Evolutionary conservation across 2,329 filamentous ascomycete genomes (phyloP), one percentile per base, ranked within the genome.

Genomic region (Coniosporium tulheliwenetii): DNA sequence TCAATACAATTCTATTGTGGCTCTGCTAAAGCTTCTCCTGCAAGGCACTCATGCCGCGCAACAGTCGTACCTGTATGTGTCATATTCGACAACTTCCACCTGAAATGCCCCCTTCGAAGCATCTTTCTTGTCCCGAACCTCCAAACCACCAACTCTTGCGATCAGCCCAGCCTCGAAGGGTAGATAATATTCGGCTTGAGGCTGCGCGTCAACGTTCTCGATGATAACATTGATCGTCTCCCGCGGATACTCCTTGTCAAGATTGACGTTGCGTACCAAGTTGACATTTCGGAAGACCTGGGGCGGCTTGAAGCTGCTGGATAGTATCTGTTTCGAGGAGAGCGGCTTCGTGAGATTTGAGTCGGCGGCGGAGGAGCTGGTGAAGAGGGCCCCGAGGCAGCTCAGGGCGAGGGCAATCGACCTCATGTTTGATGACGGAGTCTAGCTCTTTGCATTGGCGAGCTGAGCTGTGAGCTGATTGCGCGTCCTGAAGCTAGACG

Each of bases 261-360:
- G 65, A 50, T 93, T 94, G 56, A 93, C 80, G 48, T 82, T 79
- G 53, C 91, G 83, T 39, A 96, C 81, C 29, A 96, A 64, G 60
- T 98, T 96, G 62, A 73, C 73, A 63, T 98, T 95, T 66, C 87
- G 85, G 69, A 94, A 98, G 50, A 87, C 83, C 58, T 85, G 83
- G 10, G 87, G 81, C 41, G 89, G 86, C 61, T 75, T 81, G 68
- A 95, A 94, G 45, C 57, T 59, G 48, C 55, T 56, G 19, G 65
- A 56, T 32, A 69, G 61, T 53, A 71, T 62, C 51, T 65, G 62
- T 48, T 57, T 64, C 33, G 62, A 69, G 37, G 57, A 70, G 50
- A 73, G 61, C 36, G 77, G 75, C 45, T 77, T 66, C 41, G 68
- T 70, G 52, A 71, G 60, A 59, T 75, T 75, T 47, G 76, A 73